phyloP scores from a whole-genome alignment of 495 filamentous ascomycete species.

The Cairneyella variabilis region DNA sequence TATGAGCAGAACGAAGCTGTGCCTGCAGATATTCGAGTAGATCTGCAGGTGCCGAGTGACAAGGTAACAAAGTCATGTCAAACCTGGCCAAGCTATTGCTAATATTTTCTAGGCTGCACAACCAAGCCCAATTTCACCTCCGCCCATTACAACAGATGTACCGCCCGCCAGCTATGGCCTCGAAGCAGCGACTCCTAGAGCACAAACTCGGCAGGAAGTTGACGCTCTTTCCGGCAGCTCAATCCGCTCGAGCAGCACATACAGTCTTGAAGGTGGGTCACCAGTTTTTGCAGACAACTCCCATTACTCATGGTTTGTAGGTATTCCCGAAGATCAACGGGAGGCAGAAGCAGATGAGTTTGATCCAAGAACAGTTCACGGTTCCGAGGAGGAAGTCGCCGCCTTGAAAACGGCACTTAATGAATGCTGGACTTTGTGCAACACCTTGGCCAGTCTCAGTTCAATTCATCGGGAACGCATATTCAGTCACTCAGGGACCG shows the following conservation, averaged over 20 bases:
- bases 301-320: conserved; percentile 30
- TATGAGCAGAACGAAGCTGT: conserved; percentile 23
- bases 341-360: conserved; percentile 33
- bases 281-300: background rate
- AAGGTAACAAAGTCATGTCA: conserved; percentile 32
- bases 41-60: conserved; percentile 27
- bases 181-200: conserved; percentile 74
- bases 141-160: conserved; percentile 66
- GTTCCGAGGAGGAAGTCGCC: conserved; percentile 61
- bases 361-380: conserved; percentile 34
- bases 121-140: conserved; percentile 51
- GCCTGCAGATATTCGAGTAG: conserved; percentile 21
- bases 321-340: conserved; percentile 43
- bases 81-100: conserved; percentile 12
- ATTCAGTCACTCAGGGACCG: conserved; percentile 63
- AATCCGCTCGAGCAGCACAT: conserved; percentile 42
- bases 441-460: conserved; percentile 81
- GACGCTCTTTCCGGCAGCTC: conserved; percentile 49
- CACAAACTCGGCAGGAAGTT: conserved; percentile 69
- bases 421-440: conserved; percentile 94
- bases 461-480: conserved; percentile 78
- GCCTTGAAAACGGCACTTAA: conserved; percentile 73
- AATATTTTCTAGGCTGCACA: conserved; percentile 11
- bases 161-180: conserved; percentile 56
- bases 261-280: conserved; percentile 69